Percentiles rank a stretch among this genome's conserved stretches.
phyloP scores from a whole-genome alignment of 2,329 filamentous ascomycete genomes.

The Colletotrichum theobromicola region DNA sequence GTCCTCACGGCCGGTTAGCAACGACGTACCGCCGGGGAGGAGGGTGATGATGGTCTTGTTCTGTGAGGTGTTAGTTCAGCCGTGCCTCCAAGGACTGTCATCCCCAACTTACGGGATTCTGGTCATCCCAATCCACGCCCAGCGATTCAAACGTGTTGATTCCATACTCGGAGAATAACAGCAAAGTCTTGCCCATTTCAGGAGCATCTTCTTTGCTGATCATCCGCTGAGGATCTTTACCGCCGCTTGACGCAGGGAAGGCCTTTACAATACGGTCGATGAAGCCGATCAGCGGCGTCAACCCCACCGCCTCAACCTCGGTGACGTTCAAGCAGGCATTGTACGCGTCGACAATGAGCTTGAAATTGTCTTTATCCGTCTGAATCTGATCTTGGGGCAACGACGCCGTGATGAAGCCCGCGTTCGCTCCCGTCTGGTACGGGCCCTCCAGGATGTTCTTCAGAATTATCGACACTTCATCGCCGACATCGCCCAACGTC shows the following conservation, averaged over 20 bases:
- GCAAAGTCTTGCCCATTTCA: slow-evolving; percentile 37
- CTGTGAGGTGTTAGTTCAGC: slow-evolving; percentile 52
- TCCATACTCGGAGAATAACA: slow-evolving; percentile 50
- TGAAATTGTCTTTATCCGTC: slow-evolving; percentile 64
- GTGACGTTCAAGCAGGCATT: slow-evolving; percentile 69
- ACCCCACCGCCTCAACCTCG: slow-evolving; percentile 57
- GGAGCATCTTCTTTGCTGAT: not conserved
- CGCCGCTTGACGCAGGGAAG: slow-evolving; percentile 25
- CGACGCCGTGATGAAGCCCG: slow-evolving; percentile 27
- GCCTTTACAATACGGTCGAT: slow-evolving; percentile 42
- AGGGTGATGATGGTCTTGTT: slow-evolving; percentile 47
- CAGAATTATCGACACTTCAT: slow-evolving; percentile 61
- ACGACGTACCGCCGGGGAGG: not conserved
- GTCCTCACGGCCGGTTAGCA: not conserved
- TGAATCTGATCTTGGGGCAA: slow-evolving; percentile 42
- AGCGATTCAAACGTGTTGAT: slow-evolving; percentile 44
- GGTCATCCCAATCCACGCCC: slow-evolving; percentile 44
- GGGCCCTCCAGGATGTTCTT: slow-evolving; percentile 67
- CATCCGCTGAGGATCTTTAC: slow-evolving; percentile 29
- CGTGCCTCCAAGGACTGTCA: not conserved
- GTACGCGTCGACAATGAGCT: slow-evolving; percentile 68
- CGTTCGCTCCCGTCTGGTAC: slow-evolving; percentile 49
- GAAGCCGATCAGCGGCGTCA: slow-evolving; percentile 60
- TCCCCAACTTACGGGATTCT: slow-evolving; percentile 38
- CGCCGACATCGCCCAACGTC: slow-evolving; percentile 63